Evolutionary conservation across 352 stramenopile species (phyloP).

Genomic region (Phytopythium montanum): DNA sequence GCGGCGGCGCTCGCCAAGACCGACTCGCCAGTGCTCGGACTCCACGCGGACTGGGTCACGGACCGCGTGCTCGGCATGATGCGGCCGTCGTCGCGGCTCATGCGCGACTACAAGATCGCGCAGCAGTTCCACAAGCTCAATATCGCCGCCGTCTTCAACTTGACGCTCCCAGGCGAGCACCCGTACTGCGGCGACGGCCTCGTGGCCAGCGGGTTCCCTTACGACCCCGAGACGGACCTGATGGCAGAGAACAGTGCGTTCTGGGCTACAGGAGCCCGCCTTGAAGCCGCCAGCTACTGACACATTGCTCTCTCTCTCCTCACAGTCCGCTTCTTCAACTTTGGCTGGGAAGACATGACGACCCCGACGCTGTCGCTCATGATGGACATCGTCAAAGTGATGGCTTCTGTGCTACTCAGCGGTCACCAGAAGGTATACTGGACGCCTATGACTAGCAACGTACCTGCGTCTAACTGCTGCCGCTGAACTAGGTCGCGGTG

Average conservation of each 20-base stretch:
- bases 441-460: not conserved
- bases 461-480: not conserved
- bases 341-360: slow-evolving; percentile 92
- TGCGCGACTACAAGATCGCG: slow-evolving; percentile 76
- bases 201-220: slow-evolving; percentile 75
- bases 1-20: slow-evolving; percentile 67
- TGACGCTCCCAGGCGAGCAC: slow-evolving; percentile 90
- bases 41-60: slow-evolving; percentile 88
- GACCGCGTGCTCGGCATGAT: slow-evolving; percentile 89
- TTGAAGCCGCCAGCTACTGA: not conserved
- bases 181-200: slow-evolving; percentile 88
- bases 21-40: slow-evolving; percentile 63
- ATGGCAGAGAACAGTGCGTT: slow-evolving; percentile 83
- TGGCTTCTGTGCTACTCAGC: slow-evolving; percentile 65
- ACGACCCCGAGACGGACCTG: slow-evolving; percentile 84
- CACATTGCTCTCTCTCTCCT: not conserved
- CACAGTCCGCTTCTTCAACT: slow-evolving; percentile 89
- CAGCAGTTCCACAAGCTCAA: slow-evolving; percentile 76
- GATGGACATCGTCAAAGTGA: slow-evolving; percentile 86
- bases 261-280: not conserved
- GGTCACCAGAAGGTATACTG: slow-evolving; percentile 48
- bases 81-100: slow-evolving; percentile 78
- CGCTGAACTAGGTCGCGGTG: slow-evolving; percentile 55
- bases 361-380: slow-evolving; percentile 81
- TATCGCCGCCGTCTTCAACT: slow-evolving; percentile 87